phyloP scores from a whole-genome alignment of 2,329 filamentous ascomycete species.

The Aspergillus pseudonomiae region DNA sequence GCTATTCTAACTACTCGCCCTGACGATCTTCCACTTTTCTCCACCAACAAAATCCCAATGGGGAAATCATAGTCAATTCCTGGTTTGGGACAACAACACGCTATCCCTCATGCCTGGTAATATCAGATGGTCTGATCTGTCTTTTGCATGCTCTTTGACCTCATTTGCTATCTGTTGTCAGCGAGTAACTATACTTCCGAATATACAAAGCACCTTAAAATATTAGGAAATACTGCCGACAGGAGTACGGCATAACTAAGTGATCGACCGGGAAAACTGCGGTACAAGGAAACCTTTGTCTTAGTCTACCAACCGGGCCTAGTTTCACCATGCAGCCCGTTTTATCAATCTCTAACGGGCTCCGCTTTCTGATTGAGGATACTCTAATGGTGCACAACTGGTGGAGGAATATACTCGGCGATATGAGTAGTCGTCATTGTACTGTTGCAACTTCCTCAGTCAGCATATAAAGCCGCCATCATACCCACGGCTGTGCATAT shows the following conservation, averaged over 20 bases:
- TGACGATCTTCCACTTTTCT: slow-evolving; percentile 8
- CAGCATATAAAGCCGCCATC: background rate
- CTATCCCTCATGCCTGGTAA: no score
- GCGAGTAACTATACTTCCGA: background rate
- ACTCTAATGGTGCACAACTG: background rate
- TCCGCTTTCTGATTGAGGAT: background rate
- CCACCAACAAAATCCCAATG: slow-evolving; percentile 3
- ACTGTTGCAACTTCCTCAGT: background rate
- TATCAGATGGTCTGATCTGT: no score
- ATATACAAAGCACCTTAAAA: no score
- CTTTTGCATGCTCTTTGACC: background rate
- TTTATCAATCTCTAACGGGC: slow-evolving; percentile 4
- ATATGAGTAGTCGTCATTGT: background rate
- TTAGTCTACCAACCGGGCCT: background rate
- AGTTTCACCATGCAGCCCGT: slow-evolving; percentile 1
- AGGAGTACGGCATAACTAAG: background rate
- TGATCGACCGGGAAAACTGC: background rate
- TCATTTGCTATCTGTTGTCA: background rate
- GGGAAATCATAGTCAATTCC: background rate
- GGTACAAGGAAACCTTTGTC: background rate
- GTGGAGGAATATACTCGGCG: background rate
- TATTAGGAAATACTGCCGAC: background rate
- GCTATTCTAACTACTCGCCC: background rate
- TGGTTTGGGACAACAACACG: background rate
- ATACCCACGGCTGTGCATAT: background rate